Percentiles rank a stretch among this genome's conserved stretches.
phyloP scores from a whole-genome alignment of 148 eudicot genomes.

The Rheum nobile region DNA sequence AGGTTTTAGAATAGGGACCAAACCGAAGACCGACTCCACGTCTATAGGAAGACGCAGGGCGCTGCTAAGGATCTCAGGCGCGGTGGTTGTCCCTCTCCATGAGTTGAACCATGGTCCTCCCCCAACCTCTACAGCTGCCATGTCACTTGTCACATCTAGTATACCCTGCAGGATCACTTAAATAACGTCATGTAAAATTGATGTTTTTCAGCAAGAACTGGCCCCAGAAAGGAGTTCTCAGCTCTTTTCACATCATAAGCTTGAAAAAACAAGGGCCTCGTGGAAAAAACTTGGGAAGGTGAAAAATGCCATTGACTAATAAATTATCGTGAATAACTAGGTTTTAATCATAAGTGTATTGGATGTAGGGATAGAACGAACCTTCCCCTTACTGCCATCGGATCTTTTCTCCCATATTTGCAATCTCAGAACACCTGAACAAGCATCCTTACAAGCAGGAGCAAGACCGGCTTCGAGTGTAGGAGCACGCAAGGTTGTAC shows the following conservation, averaged over 20 bases:
- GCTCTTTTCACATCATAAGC: background rate
- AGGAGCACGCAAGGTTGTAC: slow-evolving; percentile 84
- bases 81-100: slow-evolving; percentile 57
- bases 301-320: background rate
- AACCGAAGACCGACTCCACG: slow-evolving; percentile 42
- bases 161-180: slow-evolving; percentile 29
- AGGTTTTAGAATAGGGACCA: slow-evolving; percentile 65
- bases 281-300: background rate
- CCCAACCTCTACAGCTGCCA: slow-evolving; percentile 86
- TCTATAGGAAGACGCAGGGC: slow-evolving; percentile 62
- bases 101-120: slow-evolving; percentile 86
- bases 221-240: background rate
- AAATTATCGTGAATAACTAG: background rate
- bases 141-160: slow-evolving; percentile 73
- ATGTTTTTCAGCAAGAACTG: background rate
- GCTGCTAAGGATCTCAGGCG: slow-evolving; percentile 48
- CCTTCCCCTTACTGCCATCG: slow-evolving; percentile 80
- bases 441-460: slow-evolving; percentile 86
- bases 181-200: background rate
- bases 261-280: background rate
- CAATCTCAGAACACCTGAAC: slow-evolving; percentile 51
- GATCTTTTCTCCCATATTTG: slow-evolving; percentile 56
- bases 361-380: slow-evolving; percentile 9
- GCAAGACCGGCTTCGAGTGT: slow-evolving; percentile 68
- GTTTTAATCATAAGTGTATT: background rate